phyloP scores from a whole-genome alignment of 2,329 filamentous ascomycete genomes.

The Xylariaceae sp. region DNA sequence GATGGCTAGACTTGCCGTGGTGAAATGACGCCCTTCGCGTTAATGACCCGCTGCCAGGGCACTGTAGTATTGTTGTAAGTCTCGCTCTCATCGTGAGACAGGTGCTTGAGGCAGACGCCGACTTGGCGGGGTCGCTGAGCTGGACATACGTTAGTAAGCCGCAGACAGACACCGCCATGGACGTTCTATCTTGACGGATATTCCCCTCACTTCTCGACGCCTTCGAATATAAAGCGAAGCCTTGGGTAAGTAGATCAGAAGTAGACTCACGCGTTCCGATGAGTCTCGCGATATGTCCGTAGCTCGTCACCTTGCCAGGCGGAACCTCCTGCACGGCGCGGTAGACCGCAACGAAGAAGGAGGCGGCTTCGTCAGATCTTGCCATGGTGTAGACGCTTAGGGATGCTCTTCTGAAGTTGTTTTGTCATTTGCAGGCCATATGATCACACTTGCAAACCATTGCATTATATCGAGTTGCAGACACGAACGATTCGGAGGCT shows the following conservation, averaged over 20 bases:
- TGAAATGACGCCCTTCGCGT: conserved; percentile 80
- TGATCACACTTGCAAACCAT: too few relatives aligned
- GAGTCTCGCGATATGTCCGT: conserved; percentile 73
- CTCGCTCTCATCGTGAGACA: conserved; percentile 51
- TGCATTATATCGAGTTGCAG: too few relatives aligned
- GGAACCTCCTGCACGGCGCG: conserved; percentile 82
- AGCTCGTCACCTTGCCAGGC: conserved; percentile 76
- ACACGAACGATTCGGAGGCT: too few relatives aligned
- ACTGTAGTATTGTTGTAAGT: conserved; percentile 73
- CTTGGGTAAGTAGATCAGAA: conserved; percentile 1
- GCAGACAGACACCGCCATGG: too few relatives aligned
- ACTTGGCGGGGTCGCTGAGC: conserved; percentile 78
- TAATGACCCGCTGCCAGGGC: conserved; percentile 93
- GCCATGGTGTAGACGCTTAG: too few relatives aligned
- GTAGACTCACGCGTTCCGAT: conserved; percentile 63
- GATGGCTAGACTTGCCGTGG: conserved; percentile 54
- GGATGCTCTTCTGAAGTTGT: too few relatives aligned
- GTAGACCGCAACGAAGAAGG: conserved; percentile 77
- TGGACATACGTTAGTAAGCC: conserved; percentile 24
- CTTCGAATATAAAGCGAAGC: too few relatives aligned
- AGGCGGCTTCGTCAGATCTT: conserved; percentile 67
- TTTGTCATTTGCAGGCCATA: too few relatives aligned
- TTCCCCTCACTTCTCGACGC: too few relatives aligned
- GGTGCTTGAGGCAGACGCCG: conserved; percentile 83
- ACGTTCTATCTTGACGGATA: too few relatives aligned